These are phyloP conservation scores for Chimonanthus praecox DNA, from an alignment of 164 flowering plant genomes.

Conservation along the genomic window DNA sequence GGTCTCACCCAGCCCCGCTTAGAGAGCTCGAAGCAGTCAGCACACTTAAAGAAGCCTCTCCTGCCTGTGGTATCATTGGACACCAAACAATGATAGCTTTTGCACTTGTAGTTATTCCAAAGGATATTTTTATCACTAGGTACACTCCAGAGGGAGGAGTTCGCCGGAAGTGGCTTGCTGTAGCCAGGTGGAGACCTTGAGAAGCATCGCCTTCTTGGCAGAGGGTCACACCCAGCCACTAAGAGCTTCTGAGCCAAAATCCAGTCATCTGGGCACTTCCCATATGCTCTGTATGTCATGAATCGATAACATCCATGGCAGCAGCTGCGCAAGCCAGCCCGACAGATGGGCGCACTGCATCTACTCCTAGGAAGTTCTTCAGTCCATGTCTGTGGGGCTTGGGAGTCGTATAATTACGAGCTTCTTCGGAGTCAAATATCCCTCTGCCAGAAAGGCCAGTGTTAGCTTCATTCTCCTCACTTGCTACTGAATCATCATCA, in stretches of 20 bases:
- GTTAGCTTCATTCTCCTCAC: conserved; percentile 23
- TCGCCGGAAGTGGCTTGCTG: conserved; percentile 22
- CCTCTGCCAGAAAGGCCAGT: conserved; percentile 4
- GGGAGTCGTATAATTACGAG: conserved; percentile 27
- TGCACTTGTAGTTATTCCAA: conserved; percentile 37
- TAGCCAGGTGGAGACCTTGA: conserved; percentile 28
- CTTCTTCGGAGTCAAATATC: conserved; percentile 24
- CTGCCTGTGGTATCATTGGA: conserved; percentile 22
- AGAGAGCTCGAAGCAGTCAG: conserved; percentile 33
- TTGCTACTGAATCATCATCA: conserved; percentile 18
- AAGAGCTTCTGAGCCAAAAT: conserved; percentile 33
- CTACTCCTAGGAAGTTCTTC: conserved; percentile 36
- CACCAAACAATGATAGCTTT: conserved; percentile 28
- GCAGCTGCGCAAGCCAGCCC: conserved; percentile 25
- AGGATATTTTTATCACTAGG: conserved; percentile 26
- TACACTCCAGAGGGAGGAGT: conserved; percentile 32
- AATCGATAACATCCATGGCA: conserved; percentile 16
- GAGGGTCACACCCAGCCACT: conserved; percentile 31
- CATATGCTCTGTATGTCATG: conserved; percentile 28
- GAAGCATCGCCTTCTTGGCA: conserved; percentile 41
- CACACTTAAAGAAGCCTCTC: conserved; percentile 37
- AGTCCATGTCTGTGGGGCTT: conserved; percentile 29
- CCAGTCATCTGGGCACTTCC: conserved; percentile 38
- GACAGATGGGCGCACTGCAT: conserved; percentile 26
- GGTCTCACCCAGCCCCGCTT: conserved; percentile 25